Percentiles rank a stretch among this genome's conserved stretches.
Evolutionary conservation across 1,284 basidiomycete genomes (phyloP).

Genomic region (Dichomitus squalens): DNA sequence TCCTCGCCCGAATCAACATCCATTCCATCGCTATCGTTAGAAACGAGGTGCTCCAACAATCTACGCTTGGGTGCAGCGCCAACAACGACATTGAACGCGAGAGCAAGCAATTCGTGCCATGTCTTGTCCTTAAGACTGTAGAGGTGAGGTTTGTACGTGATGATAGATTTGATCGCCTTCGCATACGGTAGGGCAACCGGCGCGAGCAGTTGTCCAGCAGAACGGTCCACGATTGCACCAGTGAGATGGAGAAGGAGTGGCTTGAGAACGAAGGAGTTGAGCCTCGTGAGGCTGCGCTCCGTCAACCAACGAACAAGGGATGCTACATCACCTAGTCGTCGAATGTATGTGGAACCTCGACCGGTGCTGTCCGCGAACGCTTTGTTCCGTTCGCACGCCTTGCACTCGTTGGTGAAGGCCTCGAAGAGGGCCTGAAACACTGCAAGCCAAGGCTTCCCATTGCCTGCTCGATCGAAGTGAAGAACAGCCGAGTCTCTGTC

Average conservation of each 20-base stretch:
- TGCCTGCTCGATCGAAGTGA: constrained; percentile 51
- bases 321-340: constrained; percentile 66
- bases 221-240: constrained; percentile 57
- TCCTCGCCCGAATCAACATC: constrained; percentile 12
- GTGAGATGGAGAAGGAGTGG: constrained; percentile 69
- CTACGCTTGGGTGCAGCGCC: constrained; percentile 54
- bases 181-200: constrained; percentile 81
- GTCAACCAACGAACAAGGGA: constrained; percentile 72
- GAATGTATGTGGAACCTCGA: constrained; percentile 45
- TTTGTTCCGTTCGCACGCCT: constrained; percentile 51
- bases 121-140: constrained; percentile 66
- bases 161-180: constrained; percentile 70
- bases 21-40: constrained; percentile 15
- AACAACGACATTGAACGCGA: constrained; percentile 79
- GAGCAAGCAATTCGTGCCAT: constrained; percentile 72
- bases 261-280: constrained; percentile 57
- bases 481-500: constrained; percentile 52
- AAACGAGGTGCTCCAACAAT: constrained; percentile 36
- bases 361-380: constrained; percentile 31
- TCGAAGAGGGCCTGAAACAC: constrained; percentile 74
- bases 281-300: constrained; percentile 54
- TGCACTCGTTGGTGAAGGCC: constrained; percentile 66
- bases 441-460: constrained; percentile 63
- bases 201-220: constrained; percentile 51
- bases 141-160: constrained; percentile 75